A percentile compares a stretch with the other conserved stretches of the same genome.
These are phyloP conservation scores for Polychytrium aggregatum DNA, from an alignment of 192 early-diverging fungal species.

Conservation along the genomic window DNA sequence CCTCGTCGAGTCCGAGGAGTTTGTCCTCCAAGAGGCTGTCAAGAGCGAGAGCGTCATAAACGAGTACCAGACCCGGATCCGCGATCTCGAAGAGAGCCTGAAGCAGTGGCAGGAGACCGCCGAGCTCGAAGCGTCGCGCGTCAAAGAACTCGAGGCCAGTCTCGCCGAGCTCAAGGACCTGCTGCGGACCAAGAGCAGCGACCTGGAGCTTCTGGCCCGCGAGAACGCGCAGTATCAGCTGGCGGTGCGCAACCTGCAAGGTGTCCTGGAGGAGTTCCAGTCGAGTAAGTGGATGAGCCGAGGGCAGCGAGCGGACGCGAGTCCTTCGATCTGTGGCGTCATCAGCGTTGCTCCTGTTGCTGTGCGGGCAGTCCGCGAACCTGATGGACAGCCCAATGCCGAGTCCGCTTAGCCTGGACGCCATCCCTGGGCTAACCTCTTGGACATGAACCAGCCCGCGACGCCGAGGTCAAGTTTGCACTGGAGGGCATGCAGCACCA, in stretches of 20 bases:
- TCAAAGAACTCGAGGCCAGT: slow-evolving; percentile 25
- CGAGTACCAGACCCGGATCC: slow-evolving; percentile 42
- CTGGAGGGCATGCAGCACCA: slow-evolving; percentile 36
- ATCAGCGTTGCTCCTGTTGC: too few species aligned
- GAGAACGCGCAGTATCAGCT: slow-evolving; percentile 45
- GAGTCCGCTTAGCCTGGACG: too few species aligned
- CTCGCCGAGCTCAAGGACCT: slow-evolving; percentile 40
- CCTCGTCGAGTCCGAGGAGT: slow-evolving; percentile 51
- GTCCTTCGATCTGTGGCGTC: too few species aligned
- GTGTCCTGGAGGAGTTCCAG: slow-evolving; percentile 83
- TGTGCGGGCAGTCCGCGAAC: too few species aligned
- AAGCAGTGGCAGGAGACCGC: slow-evolving; percentile 55
- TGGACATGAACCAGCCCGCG: too few species aligned
- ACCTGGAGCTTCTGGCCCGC: slow-evolving; percentile 29
- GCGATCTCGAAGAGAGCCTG: slow-evolving; percentile 45
- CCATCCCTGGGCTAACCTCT: too few species aligned
- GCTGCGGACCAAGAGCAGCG: slow-evolving; percentile 25
- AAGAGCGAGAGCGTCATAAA: slow-evolving; percentile 37
- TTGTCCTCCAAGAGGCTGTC: slow-evolving; percentile 42
- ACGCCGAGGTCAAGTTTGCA: slow-evolving; percentile 49
- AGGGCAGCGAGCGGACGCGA: too few species aligned
- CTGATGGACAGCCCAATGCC: too few species aligned
- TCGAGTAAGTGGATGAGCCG: too few species aligned
- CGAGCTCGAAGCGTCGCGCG: slow-evolving; percentile 36
- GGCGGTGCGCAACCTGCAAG: slow-evolving; percentile 68